These are phyloP conservation scores for Choiromyces venosus DNA, from an alignment of 495 filamentous ascomycete species.

Conservation along the genomic window DNA sequence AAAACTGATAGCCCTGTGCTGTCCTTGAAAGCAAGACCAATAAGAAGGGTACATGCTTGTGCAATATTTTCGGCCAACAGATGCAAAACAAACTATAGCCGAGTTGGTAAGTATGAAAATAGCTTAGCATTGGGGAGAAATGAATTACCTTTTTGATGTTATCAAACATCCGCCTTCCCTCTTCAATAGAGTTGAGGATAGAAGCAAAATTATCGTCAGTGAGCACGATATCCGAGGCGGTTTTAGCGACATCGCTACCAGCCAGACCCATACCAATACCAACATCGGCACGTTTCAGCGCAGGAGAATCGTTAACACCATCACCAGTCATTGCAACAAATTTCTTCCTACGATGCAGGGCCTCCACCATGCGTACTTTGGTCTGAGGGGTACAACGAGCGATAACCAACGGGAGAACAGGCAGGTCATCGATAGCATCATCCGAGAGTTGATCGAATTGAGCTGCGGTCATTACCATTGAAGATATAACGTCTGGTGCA, in stretches of 20 bases:
- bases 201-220: conserved; percentile 74
- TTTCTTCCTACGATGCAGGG: conserved; percentile 59
- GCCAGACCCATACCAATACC: conserved; percentile 73
- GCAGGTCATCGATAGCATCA: conserved; percentile 56
- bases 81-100: conserved; percentile 59
- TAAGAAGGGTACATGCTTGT: conserved; percentile 60
- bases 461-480: conserved; percentile 61
- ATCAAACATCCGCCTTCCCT: conserved; percentile 67
- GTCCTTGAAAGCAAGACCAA: conserved; percentile 70
- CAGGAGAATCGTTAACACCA: conserved; percentile 74
- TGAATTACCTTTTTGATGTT: conserved; percentile 63
- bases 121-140: not conserved
- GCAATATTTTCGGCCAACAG: conserved; percentile 69
- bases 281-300: conserved; percentile 66
- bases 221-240: conserved; percentile 70
- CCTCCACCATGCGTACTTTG: conserved; percentile 66
- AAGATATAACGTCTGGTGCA: conserved; percentile 53
- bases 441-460: conserved; percentile 60
- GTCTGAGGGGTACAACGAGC: conserved; percentile 64
- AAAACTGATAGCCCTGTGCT: conserved; percentile 59
- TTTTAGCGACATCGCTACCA: conserved; percentile 70
- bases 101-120: not conserved
- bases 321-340: conserved; percentile 71
- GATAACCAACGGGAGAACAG: conserved; percentile 61
- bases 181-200: conserved; percentile 67